Percentiles rank a stretch among this genome's conserved stretches.
These are phyloP conservation scores for Cenococcum geophilum DNA, from an alignment of 495 filamentous ascomycete genomes.

Conservation along the genomic window DNA sequence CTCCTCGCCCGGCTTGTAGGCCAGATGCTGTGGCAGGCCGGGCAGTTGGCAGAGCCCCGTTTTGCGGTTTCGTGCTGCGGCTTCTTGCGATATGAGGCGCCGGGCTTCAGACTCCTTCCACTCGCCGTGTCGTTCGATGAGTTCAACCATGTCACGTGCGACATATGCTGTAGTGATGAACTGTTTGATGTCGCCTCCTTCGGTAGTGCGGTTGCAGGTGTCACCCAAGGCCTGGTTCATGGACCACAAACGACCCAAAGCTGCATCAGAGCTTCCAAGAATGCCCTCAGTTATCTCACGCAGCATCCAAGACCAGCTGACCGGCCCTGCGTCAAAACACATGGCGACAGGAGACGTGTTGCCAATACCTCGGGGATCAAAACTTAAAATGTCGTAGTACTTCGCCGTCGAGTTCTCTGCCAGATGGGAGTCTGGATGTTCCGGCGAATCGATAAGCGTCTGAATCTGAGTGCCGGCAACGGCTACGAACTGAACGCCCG, in stretches of 20 bases:
- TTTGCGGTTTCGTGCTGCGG: conserved; percentile 2
- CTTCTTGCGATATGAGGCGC: conserved; percentile 14
- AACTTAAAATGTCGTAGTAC: conserved; percentile 53
- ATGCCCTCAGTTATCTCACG: conserved; percentile 31
- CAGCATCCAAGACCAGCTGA: conserved; percentile 34
- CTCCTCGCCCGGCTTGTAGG: conserved; percentile 16
- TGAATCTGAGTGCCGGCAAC: conserved; percentile 28
- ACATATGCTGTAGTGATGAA: conserved; percentile 47
- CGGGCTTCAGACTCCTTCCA: conserved; percentile 37
- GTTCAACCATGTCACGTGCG: conserved; percentile 47
- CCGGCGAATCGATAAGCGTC: conserved; percentile 38
- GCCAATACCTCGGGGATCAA: conserved; percentile 44
- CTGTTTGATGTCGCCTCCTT: conserved; percentile 40
- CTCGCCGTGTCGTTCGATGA: conserved; percentile 47
- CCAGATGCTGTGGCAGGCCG: not conserved
- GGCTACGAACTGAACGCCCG: conserved; percentile 35
- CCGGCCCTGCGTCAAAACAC: conserved; percentile 42
- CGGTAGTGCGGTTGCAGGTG: conserved; percentile 29
- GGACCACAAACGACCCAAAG: conserved; percentile 37
- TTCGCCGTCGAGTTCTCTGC: conserved; percentile 32
- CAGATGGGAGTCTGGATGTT: conserved; percentile 13
- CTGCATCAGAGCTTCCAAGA: conserved; percentile 36
- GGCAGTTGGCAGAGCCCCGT: not conserved
- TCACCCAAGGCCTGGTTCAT: conserved; percentile 34
- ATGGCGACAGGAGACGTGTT: conserved; percentile 36